Evolutionary conservation across 2,329 filamentous ascomycete species (phyloP), one percentile per base, ranked within the genome.

Genomic region (Periconia digitata): DNA sequence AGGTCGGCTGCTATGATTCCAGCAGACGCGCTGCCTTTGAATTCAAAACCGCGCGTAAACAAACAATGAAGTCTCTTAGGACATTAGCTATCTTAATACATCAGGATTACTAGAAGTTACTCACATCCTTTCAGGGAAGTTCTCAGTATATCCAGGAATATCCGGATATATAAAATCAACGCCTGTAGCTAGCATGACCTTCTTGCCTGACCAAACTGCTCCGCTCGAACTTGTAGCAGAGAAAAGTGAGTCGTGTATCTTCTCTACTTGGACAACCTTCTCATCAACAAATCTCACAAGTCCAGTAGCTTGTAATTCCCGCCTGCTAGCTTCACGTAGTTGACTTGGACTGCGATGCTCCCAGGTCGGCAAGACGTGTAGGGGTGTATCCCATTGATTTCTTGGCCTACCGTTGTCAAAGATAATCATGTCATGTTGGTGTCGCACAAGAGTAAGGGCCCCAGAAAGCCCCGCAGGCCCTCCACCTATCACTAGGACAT

Each of bases 181-280:
- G 0, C 82, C 82, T 0, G 66, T 79, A 0, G 78, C 81, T 1
- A 85, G 59, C 0, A 81, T 73, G 0, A 85, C 47, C 48, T 79
- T 83, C 42, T 71, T 71, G 0, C 79, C 79, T 6, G 62, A 57
- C 58, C 75, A 83, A 1, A 58, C 2, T 17, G 16, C 6, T 3
- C 36, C 36, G 20, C 34, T 36, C 6, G 34, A 36, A 18, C 15
- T 36, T n/a, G 6, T n/a, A 7, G 17, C 34, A 7, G 7, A 6
- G 34, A 36, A 36, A 15, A 7, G n/a, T n/a, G n/a, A 7, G 15
- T n/a, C 34, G 15, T 36, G 6, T 7, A 16, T 36, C 17, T 18
- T 36, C 17, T 36, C 15, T 6, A 61, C 55, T 0, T 77, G 77
- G 0, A 63, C 27, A 0, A 55, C 65, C 46, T 80, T 79, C 0